phyloP scores from a whole-genome alignment of 257 asterid genomes.

The Mitragyna speciosa region DNA sequence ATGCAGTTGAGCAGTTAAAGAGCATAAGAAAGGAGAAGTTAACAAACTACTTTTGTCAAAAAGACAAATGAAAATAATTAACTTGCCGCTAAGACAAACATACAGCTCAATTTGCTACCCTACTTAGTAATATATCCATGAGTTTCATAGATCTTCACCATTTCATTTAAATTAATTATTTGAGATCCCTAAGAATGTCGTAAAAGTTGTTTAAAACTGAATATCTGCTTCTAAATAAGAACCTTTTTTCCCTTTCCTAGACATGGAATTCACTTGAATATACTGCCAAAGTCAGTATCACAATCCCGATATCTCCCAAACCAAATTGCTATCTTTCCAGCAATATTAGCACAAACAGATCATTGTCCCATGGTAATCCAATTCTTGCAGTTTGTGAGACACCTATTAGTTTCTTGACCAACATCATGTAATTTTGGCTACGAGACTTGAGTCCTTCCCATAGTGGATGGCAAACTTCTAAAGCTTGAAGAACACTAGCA shows the following conservation, averaged over 20 bases:
- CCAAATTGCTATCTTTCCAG: background rate
- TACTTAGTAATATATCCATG: background rate
- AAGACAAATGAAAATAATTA: no score
- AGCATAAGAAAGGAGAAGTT: background rate
- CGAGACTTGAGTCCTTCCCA: no score
- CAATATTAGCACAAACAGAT: background rate
- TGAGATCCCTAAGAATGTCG: background rate
- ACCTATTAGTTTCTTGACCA: background rate
- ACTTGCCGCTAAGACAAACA: background rate
- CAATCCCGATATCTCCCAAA: no score
- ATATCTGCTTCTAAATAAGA: background rate
- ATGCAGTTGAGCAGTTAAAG: background rate
- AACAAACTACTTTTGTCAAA: no score
- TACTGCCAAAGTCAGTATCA: background rate
- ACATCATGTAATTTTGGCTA: no score
- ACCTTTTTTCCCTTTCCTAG: background rate
- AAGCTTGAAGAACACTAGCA: no score
- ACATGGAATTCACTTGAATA: background rate
- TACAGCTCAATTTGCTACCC: background rate
- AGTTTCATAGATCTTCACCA: background rate
- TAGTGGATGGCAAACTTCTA: no score
- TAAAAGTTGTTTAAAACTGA: background rate
- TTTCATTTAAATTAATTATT: background rate
- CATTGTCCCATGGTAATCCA: background rate
- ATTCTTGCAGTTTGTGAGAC: background rate